Evolutionary conservation across 176 grass and related monocot species (phyloP), one percentile per base, ranked within the genome.

Genomic region (Oryza nivara): DNA sequence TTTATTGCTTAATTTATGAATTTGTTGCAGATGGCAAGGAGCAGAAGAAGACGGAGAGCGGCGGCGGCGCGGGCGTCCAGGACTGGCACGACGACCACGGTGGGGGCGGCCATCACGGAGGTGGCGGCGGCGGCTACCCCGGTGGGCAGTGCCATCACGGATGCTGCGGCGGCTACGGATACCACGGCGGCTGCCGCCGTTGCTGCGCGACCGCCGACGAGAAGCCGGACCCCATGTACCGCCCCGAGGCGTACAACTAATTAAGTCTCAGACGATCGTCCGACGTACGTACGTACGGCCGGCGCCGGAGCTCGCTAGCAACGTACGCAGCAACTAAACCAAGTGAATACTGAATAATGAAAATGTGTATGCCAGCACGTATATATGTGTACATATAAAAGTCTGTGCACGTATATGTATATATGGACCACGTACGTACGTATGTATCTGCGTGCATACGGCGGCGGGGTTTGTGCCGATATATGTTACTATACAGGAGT

Each of bases 161-260:
- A 36, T 88, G 87, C 81, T 89, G 87, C 52, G 80, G 81, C 64
- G 80, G 81, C 64, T 44, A 28, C 5, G 81, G 81, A 34, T 75
- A 84, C 58, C 26, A 20, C 19, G 69, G 75, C 7, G 75, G 81
- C 0, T 84, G 81, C 67, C 38, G 3, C 74, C 38, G 3, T 0
- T 89, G 87, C 81, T 89, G 87, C 67, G 47, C 72, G 56, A 81
- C 38, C 56, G 43, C 75, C 15, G 58, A 73, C 40, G 81, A 89
- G 74, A 80, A 84, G 11, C 87, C 58, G 15, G 81, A 89, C 30
- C 38, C 68, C 11, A 76, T 83, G 79, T 75, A 80, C 81, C 28
- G 83, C 49, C 81, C 81, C 1, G 87, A 89, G 71, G 56, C 52
- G 28, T 81, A 84, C 26, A 63, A 63, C n/a, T 63, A 23, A 44